phyloP scores from a whole-genome alignment of 805 yeast genomes.

The Nakazawaea laoshanensis region DNA sequence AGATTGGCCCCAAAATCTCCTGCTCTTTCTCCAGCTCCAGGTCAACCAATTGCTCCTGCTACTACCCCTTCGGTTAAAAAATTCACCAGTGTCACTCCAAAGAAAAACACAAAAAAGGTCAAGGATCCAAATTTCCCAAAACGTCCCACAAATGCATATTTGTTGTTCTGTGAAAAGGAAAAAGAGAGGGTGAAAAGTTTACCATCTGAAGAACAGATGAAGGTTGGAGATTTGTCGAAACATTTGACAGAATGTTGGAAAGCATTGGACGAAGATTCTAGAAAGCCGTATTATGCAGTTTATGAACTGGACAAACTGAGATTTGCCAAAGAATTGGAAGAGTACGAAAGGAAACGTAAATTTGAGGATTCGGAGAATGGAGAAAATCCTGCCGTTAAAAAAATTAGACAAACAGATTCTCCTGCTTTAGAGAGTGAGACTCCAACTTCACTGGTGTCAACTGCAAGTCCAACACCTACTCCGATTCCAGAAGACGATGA shows the following conservation, averaged over 20 bases:
- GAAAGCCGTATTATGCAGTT: conserved; percentile 64
- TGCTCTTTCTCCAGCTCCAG: no score
- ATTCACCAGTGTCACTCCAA: conserved; percentile 5
- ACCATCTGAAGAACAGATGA: conserved; percentile 35
- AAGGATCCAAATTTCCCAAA: conserved; percentile 85
- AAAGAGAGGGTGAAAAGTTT: conserved; percentile 61
- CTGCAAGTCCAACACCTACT: no score
- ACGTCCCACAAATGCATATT: conserved; percentile 84
- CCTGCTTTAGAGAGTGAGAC: no score
- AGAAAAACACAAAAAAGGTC: conserved; percentile 25
- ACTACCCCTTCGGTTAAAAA: conserved; percentile 13
- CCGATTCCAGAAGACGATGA: no score
- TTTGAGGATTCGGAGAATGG: no score
- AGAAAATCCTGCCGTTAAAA: no score
- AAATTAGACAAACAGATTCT: no score
- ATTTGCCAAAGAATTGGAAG: conserved; percentile 65
- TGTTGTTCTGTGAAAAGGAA: conserved; percentile 80
- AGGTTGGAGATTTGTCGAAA: conserved; percentile 55
- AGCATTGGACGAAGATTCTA: conserved; percentile 54
- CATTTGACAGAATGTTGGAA: conserved; percentile 87
- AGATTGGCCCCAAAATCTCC: conserved; percentile 17
- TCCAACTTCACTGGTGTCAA: no score
- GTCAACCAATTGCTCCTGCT: no score
- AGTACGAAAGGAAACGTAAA: conserved; percentile 23
- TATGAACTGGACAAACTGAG: conserved; percentile 75